Conservation (phyloP, 306 rosid genomes). For the Aeschynomene evenia region DNA sequence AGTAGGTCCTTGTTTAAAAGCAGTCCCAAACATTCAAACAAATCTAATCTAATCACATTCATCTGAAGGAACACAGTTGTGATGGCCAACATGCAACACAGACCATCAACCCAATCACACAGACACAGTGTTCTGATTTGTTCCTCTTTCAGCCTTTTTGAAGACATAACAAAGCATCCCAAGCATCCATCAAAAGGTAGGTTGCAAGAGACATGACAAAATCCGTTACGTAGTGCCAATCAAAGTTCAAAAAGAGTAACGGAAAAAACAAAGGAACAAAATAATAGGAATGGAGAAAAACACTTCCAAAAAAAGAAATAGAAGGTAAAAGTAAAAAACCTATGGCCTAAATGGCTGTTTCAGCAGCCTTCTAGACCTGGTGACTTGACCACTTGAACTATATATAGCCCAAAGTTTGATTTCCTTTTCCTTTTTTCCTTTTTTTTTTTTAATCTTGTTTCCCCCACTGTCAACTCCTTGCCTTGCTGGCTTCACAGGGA, state of each 20-base stretch:
- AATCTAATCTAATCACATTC: slow-evolving; percentile 50
- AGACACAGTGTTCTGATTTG: slow-evolving; percentile 40
- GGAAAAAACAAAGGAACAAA: not conserved
- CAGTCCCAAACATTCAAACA: slow-evolving; percentile 54
- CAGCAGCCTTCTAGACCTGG: slow-evolving; percentile 35
- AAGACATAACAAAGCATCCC: slow-evolving; percentile 50
- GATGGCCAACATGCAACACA: slow-evolving; percentile 58
- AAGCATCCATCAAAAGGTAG: slow-evolving; percentile 50
- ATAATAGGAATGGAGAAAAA: slow-evolving; percentile 9
- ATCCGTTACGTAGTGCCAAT: slow-evolving; percentile 21
- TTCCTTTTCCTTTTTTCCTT: not conserved
- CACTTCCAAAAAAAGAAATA: not conserved
- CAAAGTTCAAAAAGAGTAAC: slow-evolving; percentile 1
- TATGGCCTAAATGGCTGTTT: slow-evolving; percentile 35
- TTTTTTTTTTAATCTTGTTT: slow-evolving; percentile 34
- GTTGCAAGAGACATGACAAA: slow-evolving; percentile 40
- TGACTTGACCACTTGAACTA: slow-evolving; percentile 38
- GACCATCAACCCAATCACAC: slow-evolving; percentile 56
- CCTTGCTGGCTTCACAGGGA: slow-evolving; percentile 28
- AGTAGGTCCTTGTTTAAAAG: slow-evolving; percentile 42
- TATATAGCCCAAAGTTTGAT: slow-evolving; percentile 33
- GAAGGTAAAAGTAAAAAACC: slow-evolving; percentile 18
- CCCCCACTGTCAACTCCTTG: slow-evolving; percentile 17
- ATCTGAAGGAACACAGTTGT: slow-evolving; percentile 43
- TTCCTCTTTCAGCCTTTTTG: slow-evolving; percentile 45